A percentile compares a stretch with the other conserved stretches of the same genome.
phyloP scores from a whole-genome alignment of 2,329 filamentous ascomycete genomes.

The Myriangium duriaei region DNA sequence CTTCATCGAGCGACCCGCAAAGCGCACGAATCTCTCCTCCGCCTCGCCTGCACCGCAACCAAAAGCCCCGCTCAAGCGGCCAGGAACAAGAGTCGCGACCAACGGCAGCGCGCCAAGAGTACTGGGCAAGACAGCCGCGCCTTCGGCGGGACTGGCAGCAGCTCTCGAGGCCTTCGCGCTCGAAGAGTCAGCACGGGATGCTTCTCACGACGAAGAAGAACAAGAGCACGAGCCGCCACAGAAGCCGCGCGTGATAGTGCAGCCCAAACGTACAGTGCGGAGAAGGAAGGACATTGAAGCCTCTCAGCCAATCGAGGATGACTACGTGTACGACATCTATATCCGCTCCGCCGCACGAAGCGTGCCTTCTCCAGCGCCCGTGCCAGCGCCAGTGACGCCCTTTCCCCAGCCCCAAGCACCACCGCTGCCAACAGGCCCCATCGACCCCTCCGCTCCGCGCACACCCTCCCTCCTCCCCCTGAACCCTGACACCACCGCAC shows the following conservation, averaged over 20 bases:
- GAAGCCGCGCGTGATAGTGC: constrained; percentile 18
- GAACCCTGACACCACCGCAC: constrained; percentile 4
- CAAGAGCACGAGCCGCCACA: constrained; percentile 13
- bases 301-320: constrained; percentile 28
- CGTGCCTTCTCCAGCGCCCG: constrained; percentile 16
- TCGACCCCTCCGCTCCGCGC: constrained; percentile 12
- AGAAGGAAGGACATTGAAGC: constrained; percentile 12
- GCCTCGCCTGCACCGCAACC: constrained; percentile 2
- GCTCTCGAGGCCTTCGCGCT: constrained; percentile 10
- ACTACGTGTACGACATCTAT: constrained; percentile 52
- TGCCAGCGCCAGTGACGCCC: constrained; percentile 24
- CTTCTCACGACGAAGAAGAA: not conserved
- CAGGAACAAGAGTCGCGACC: constrained; percentile 9
- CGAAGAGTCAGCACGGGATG: constrained; percentile 10
- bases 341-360: constrained; percentile 28
- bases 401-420: constrained; percentile 7
- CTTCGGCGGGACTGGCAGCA: constrained; percentile 12
- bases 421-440: not conserved
- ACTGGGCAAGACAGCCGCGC: constrained; percentile 13
- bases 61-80: constrained; percentile 10
- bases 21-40: constrained; percentile 4
- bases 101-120: not conserved
- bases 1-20: constrained; percentile 12
- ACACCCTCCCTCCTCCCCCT: constrained; percentile 20
- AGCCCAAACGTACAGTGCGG: constrained; percentile 23